Base-by-base conservation (phyloP, 2,329 filamentous ascomycete genomes). In the Paramyrothecium roridum region DNA sequence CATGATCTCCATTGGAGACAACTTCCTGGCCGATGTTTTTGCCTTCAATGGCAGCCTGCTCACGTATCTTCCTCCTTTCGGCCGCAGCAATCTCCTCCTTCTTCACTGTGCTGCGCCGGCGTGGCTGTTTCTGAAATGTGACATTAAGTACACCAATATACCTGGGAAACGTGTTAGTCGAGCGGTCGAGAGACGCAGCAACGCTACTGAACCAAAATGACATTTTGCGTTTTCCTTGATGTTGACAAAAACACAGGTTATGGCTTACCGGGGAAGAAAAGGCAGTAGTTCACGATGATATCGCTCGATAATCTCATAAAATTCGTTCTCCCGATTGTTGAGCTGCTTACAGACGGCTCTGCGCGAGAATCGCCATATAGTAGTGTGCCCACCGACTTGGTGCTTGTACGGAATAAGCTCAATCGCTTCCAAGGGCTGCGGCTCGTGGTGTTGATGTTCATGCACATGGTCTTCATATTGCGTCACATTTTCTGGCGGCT, bases 131-230 rank as follows among this genome's bases (percentile, higher is more conserved):
- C 52, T 92, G 91, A 69, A 96, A 97, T 0, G 92, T 97, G 20
- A 97, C 93, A 70, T 97, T 98, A 52, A 99, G 76, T 46, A 99
- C 95, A 59, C 95, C 95, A 65, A 99, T 98, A 65, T 99, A 98
- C 68, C 91, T 96, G 70, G 2, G 43, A 19, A 19, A 13, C 3
- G 37, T n/a, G 37, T 43, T 43, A 43, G 37, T 43, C 26, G 6
- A 30, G 26, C 26, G 26, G 10, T 30, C 26, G 10, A 30, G 6
- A 10, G 26, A 10, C 10, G 10, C 10, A 10, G 4, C 26, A 30
- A 30, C 26, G 26, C 26, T 6, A 10, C 26, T 6, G 10, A 6
- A 30, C 10, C 26, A 30, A 30, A 10, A 30, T 10, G 26, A 4
- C 26, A 30, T 6, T 10, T 6, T 30, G 26, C 26, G 26, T 4